phyloP scores from a whole-genome alignment of 805 yeast species.

The Ogataea kodamae region DNA sequence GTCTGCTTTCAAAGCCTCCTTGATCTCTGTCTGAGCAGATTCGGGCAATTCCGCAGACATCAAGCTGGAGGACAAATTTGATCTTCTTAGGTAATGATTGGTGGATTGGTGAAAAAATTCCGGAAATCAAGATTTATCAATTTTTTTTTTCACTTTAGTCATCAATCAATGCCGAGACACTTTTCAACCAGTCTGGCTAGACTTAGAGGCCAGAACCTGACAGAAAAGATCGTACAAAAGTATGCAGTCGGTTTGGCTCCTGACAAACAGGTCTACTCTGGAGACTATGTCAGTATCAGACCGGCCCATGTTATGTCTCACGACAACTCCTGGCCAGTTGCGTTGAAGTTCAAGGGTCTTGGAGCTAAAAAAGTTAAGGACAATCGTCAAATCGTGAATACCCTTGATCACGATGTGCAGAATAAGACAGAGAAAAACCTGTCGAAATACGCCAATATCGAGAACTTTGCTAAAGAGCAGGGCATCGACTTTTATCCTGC shows the following conservation, averaged over 20 bases:
- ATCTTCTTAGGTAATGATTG: conserved; percentile 12
- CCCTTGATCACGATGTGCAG: conserved; percentile 97
- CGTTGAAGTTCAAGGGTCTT: conserved; percentile 89
- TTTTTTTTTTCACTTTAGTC: conserved; percentile 8
- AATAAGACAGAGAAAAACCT: conserved; percentile 86
- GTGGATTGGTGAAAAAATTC: no score
- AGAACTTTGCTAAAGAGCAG: conserved; percentile 82
- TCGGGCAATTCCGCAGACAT: no score
- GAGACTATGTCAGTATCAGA: conserved; percentile 90
- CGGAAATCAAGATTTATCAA: no score
- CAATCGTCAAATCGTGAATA: conserved; percentile 89
- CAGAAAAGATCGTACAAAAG: conserved; percentile 92
- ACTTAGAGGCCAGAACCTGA: conserved; percentile 74
- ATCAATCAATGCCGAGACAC: conserved; percentile 13
- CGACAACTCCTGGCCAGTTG: conserved; percentile 99
- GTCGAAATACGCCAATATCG: conserved; percentile 83
- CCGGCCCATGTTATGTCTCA: conserved; percentile 99
- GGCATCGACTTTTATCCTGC: conserved; percentile 98
- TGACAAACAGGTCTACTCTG: conserved; percentile 76
- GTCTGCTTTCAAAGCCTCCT: no score
- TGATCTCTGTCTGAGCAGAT: no score
- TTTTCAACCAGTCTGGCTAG: conserved; percentile 17
- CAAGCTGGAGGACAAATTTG: conserved; percentile 1
- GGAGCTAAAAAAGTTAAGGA: conserved; percentile 85
- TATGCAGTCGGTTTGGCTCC: conserved; percentile 82